Evolutionary conservation across 2,329 filamentous ascomycete genomes (phyloP), one percentile per base, ranked within the genome.

Genomic region (Apiospora phragmitis): DNA sequence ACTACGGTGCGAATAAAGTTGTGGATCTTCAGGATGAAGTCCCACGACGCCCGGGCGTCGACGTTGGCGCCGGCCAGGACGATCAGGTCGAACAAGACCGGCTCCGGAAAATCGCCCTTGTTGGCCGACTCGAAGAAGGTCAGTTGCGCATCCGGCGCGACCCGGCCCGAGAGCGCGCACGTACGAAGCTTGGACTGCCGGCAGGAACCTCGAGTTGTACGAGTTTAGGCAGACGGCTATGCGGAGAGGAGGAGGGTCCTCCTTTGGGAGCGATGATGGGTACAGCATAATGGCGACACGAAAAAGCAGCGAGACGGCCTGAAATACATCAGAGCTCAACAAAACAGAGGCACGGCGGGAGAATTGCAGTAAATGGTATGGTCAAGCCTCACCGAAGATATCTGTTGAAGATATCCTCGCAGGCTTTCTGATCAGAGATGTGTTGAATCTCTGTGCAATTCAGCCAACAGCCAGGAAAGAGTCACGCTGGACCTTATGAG

Each of bases 11-110:
- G 76, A 21, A 85, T 74, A 71, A 83, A 85, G 2, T 78, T 74
- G 71, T 84, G 79, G 8, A 85, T 77, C 47, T 81, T 79, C 47
- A 83, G 72, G 24, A 85, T 82, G 83, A 84, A 85, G n/a, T 73
- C 73, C 67, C 81, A 77, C 1, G 72, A 76, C 68, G 79, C 80
- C 69, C 80, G 79, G 12, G 83, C 80, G 73, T 85, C 83, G 62
- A 81, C 81, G 59, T 83, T 84, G 32, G 81, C 79, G 67, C 84
- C 83, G 71, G 81, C 83, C 14, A 85, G 71, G 66, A 84, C 79
- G 69, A 85, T 82, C 62, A 85, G 76, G 72, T 85, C 81, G 73
- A 83, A 85, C 29, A 75, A 73, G 5, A 73, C 73, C 21, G 81
- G 80, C 68, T 84, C 77, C 1, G 83, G 83, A 49, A 81, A 80